phyloP scores from a whole-genome alignment of 75 land plant species.

The Pinus tabuliformis region DNA sequence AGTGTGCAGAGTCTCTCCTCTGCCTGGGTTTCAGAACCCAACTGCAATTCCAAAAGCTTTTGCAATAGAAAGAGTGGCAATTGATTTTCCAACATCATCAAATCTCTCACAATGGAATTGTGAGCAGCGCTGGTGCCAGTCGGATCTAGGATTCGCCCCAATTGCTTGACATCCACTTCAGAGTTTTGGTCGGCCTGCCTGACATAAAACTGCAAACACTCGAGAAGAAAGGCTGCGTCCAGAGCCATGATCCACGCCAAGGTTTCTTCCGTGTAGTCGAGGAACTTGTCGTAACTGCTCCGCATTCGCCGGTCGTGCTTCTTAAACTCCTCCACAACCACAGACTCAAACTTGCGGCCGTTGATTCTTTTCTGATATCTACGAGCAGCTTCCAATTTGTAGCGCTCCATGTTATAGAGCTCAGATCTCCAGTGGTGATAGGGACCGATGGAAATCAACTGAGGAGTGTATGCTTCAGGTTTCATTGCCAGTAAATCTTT shows the following conservation, averaged over 20 bases:
- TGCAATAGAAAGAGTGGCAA: too few relatives aligned
- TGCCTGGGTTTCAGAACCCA: not conserved
- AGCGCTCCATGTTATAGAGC: too few relatives aligned
- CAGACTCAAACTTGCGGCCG: not conserved
- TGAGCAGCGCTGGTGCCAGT: not conserved
- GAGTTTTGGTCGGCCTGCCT: not conserved
- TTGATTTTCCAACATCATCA: too few relatives aligned
- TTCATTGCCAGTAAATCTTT: not conserved
- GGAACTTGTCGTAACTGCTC: too few relatives aligned
- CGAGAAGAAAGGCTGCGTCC: not conserved
- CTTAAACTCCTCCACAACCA: not conserved
- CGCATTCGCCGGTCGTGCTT: not conserved
- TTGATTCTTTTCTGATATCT: not conserved
- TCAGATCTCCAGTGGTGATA: too few relatives aligned
- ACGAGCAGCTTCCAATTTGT: not conserved
- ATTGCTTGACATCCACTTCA: too few relatives aligned
- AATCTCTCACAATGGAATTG: too few relatives aligned
- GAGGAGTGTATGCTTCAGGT: too few relatives aligned
- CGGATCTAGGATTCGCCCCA: not conserved
- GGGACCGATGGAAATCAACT: too few relatives aligned
- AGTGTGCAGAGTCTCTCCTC: not conserved
- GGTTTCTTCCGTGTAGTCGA: too few relatives aligned
- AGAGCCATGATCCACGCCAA: not conserved
- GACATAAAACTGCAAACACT: not conserved
- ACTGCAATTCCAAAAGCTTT: too few relatives aligned